phyloP scores from a whole-genome alignment of 306 rosid species.

The Pachyrhizus erosus region DNA sequence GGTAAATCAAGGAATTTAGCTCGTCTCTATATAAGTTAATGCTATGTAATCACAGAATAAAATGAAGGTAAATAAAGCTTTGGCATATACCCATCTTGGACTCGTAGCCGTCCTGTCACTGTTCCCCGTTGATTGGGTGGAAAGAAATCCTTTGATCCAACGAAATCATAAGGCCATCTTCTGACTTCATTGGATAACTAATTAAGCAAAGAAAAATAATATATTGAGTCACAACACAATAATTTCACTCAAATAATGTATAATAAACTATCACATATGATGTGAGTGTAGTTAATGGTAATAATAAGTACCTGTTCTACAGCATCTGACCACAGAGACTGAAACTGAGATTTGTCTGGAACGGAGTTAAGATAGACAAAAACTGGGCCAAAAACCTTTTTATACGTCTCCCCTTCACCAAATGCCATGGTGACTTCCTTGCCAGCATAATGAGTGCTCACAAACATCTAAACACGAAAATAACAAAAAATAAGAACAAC shows the following conservation, averaged over 20 bases:
- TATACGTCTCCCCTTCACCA: constrained; percentile 68
- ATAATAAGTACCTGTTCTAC: constrained; percentile 55
- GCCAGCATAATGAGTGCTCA: constrained; percentile 80
- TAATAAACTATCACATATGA: neutral
- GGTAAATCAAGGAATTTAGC: neutral
- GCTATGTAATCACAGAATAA: neutral
- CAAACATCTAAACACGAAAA: constrained; percentile 65
- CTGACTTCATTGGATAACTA: constrained; percentile 61
- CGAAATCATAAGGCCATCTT: constrained; percentile 81
- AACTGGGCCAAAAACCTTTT: constrained; percentile 81
- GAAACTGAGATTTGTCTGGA: constrained; percentile 1
- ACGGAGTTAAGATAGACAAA: constrained; percentile 68
- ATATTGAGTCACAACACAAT: neutral
- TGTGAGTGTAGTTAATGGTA: neutral
- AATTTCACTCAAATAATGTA: neutral
- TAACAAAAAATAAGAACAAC: neutral
- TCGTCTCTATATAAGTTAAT: neutral
- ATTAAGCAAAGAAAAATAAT: neutral
- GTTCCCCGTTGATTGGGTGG: constrained; percentile 63
- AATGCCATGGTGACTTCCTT: constrained; percentile 43
- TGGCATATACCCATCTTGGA: constrained; percentile 61
- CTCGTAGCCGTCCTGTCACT: constrained; percentile 52
- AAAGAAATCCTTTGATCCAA: constrained; percentile 61
- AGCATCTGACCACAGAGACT: constrained; percentile 72
- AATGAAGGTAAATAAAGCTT: neutral